These are phyloP conservation scores for Rosa rugosa DNA, from an alignment of 306 rosid genomes.

Conservation along the genomic window DNA sequence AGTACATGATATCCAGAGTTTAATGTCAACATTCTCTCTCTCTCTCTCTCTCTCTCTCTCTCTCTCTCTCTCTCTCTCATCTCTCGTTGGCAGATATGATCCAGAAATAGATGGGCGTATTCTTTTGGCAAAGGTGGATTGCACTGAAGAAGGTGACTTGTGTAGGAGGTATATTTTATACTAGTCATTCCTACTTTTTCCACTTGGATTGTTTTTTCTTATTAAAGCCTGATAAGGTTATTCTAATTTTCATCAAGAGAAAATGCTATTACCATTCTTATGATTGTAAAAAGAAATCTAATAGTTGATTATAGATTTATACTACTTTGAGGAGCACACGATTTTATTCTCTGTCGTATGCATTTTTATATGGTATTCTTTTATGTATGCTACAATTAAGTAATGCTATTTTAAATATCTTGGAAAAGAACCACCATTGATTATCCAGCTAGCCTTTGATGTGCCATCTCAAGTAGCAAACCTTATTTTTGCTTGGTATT, in stretches of 20 bases:
- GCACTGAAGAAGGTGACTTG: conserved; percentile 75
- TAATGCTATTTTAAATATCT: background rate
- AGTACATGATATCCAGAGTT: conserved; percentile 9
- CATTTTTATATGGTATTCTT: background rate
- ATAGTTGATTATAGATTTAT: background rate
- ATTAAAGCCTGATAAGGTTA: background rate
- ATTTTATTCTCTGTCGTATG: background rate
- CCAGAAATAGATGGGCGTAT: conserved; percentile 94
- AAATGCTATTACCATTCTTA: background rate
- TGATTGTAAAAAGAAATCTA: background rate
- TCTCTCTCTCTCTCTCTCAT: conserved; percentile 20
- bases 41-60: conserved; percentile 19
- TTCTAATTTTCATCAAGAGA: background rate
- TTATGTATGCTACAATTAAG: background rate
- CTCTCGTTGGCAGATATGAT: conserved; percentile 57
- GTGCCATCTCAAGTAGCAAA: background rate
- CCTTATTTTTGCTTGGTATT: background rate
- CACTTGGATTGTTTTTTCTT: background rate
- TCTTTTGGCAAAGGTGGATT: conserved; percentile 77
- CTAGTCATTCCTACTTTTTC: conserved; percentile 23
- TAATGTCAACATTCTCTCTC: conserved; percentile 8
- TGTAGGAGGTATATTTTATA: conserved; percentile 67
- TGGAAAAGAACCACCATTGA: background rate
- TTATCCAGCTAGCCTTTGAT: background rate
- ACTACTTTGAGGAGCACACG: background rate